Conservation (phyloP, 805 yeast genomes). For the Dipodascus albidus region DNA sequence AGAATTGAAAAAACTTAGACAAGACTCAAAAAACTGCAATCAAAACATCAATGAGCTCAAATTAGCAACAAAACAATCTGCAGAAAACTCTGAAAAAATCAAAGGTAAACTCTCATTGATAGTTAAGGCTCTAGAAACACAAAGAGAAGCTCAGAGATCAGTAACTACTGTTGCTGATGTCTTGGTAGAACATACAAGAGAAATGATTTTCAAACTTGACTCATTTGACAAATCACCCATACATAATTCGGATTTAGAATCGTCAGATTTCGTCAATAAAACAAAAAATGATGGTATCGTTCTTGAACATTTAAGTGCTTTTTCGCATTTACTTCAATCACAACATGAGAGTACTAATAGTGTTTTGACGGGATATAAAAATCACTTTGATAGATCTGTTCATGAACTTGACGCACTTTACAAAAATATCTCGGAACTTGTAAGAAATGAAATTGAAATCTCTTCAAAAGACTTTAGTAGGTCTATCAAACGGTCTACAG, state of each 20-base stretch:
- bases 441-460: background rate
- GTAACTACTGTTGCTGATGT: background rate
- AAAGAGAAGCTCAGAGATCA: background rate
- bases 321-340: background rate
- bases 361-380: background rate
- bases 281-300: background rate
- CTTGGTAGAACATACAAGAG: background rate
- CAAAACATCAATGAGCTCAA: background rate
- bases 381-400: background rate
- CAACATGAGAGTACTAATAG: background rate
- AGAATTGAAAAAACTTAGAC: background rate
- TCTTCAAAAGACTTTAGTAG: background rate
- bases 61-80: background rate
- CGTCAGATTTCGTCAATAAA: too few species aligned
- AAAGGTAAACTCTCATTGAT: background rate
- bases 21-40: background rate
- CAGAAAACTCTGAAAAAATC: background rate
- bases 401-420: background rate
- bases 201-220: background rate
- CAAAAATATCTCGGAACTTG: background rate
- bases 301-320: background rate
- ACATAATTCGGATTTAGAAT: too few species aligned
- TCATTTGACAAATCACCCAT: too few species aligned
- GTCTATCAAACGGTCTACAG: background rate
- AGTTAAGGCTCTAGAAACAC: background rate